Percentiles rank a stretch among this genome's conserved stretches.
Conservation (phyloP, 805 yeast species). For the Candida chilensis region DNA sequence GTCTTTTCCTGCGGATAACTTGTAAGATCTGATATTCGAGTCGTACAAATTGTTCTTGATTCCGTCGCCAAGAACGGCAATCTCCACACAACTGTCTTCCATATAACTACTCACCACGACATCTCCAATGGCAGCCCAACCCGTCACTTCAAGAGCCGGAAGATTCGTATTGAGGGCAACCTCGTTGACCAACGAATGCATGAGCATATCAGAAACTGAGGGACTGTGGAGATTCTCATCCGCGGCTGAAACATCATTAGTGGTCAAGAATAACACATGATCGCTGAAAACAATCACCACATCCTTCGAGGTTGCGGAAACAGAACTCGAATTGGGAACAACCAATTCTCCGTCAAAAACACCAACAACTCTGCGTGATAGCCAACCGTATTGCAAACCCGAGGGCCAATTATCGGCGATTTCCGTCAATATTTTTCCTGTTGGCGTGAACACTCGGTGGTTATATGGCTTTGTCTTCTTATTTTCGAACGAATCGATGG, state of each 20-base stretch:
- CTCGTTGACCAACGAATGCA: conserved; percentile 87
- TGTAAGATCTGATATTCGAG: not conserved
- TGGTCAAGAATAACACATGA: conserved; percentile 54
- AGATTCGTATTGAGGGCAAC: conserved; percentile 55
- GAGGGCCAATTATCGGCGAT: conserved; percentile 83
- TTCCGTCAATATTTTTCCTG: conserved; percentile 82
- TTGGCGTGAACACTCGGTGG: conserved; percentile 76
- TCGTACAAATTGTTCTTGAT: conserved; percentile 6
- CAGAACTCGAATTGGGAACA: no score
- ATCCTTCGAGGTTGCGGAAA: no score
- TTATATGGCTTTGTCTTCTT: conserved; percentile 40
- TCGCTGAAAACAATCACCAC: conserved; percentile 78
- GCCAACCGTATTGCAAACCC: conserved; percentile 83
- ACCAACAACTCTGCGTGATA: conserved; percentile 76
- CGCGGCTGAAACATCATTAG: conserved; percentile 27
- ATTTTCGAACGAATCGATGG: conserved; percentile 77
- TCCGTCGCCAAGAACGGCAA: conserved; percentile 9
- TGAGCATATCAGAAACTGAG: conserved; percentile 66
- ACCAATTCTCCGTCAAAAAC: conserved; percentile 36
- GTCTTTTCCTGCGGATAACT: not conserved
- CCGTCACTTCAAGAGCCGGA: conserved; percentile 60
- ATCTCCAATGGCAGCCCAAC: conserved; percentile 57
- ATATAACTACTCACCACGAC: conserved; percentile 39
- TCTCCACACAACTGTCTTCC: conserved; percentile 13
- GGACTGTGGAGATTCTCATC: conserved; percentile 30